Conservation (phyloP, 1,284 basidiomycete species). For the Naganishia liquefaciens region DNA sequence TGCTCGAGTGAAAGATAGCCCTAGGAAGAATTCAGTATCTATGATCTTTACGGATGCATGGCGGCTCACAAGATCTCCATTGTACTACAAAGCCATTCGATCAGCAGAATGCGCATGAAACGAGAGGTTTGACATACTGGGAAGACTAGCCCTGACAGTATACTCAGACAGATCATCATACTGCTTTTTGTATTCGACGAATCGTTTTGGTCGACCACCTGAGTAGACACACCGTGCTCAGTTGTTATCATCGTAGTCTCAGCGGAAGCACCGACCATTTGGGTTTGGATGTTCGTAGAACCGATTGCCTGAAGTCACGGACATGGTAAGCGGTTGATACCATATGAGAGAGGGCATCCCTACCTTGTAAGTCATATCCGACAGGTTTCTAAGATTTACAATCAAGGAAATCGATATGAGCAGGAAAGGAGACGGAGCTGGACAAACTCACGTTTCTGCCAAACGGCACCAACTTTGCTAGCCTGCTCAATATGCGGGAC, state of each 20-base stretch:
- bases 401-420: background rate
- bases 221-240: no score
- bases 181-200: slow-evolving; percentile 30
- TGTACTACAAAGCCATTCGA: slow-evolving; percentile 9
- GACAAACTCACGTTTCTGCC: slow-evolving; percentile 19
- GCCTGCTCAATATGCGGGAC: slow-evolving; percentile 24
- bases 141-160: slow-evolving; percentile 16
- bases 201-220: slow-evolving; percentile 28
- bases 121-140: slow-evolving; percentile 11
- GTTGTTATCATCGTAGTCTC: no score
- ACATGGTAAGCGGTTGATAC: background rate
- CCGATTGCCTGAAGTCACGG: slow-evolving; percentile 14
- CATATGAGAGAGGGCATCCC: background rate
- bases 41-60: background rate
- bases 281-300: slow-evolving; percentile 30
- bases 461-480: slow-evolving; percentile 28
- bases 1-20: slow-evolving; percentile 25
- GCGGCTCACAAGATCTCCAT: slow-evolving; percentile 29
- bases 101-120: background rate
- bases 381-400: slow-evolving; percentile 9
- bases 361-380: slow-evolving; percentile 31
- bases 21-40: background rate
- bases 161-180: slow-evolving; percentile 30
- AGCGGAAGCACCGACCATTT: slow-evolving; percentile 3
- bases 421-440: background rate